Evolutionary conservation across 768 basidiomycete genomes (phyloP).

Genomic region (Clathrus columnatus): DNA sequence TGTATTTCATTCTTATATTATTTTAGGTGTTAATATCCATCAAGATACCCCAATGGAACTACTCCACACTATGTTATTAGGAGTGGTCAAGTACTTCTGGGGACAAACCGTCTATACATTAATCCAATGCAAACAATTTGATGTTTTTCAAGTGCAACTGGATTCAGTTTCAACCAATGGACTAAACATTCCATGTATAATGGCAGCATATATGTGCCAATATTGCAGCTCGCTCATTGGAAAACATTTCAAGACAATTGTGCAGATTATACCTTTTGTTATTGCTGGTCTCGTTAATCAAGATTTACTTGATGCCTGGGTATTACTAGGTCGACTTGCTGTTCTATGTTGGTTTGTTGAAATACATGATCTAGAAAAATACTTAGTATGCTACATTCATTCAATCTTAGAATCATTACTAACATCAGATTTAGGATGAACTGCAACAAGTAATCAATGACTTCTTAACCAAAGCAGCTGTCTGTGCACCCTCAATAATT

Average conservation of each 20-base stretch:
- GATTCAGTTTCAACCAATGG: background rate
- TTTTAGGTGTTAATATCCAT: conserved; percentile 16
- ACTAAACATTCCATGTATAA: background rate
- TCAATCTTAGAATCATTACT: background rate
- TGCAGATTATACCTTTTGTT: conserved; percentile 7
- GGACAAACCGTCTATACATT: conserved; percentile 7
- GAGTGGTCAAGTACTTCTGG: conserved; percentile 37
- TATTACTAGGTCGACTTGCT: conserved; percentile 24
- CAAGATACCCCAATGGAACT: conserved; percentile 30
- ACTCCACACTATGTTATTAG: conserved; percentile 36
- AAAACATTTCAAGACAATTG: conserved; percentile 19
- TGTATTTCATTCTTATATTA: background rate
- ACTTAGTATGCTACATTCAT: conserved; percentile 31
- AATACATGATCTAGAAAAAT: conserved; percentile 28
- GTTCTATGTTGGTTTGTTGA: conserved; percentile 34
- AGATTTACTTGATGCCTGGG: conserved; percentile 24
- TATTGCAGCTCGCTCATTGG: conserved; percentile 5
- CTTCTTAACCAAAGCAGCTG: conserved; percentile 26
- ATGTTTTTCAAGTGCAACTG: conserved; percentile 15
- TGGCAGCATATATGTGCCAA: background rate
- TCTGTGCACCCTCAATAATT: conserved; percentile 24
- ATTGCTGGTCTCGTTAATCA: conserved; percentile 27
- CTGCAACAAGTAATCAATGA: conserved; percentile 25
- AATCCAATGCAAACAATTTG: background rate
- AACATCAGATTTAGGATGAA: conserved; percentile 11